Evolutionary conservation across 352 stramenopile genomes (phyloP).

Genomic region (Pythium insidiosum): DNA sequence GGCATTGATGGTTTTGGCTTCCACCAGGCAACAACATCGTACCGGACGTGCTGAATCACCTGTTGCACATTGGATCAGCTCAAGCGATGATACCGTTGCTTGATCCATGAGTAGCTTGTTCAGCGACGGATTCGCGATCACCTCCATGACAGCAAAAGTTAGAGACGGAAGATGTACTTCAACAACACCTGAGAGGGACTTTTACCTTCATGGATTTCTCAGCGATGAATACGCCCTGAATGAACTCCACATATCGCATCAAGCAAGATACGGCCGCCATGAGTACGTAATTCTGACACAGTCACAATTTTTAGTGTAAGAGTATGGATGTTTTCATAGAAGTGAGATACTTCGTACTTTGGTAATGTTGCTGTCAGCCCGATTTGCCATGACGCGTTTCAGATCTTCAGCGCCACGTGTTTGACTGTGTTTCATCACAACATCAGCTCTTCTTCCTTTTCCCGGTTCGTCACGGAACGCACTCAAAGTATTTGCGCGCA

Average conservation of each 20-base stretch:
- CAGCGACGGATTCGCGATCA: conserved; percentile 65
- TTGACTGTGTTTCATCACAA: no score
- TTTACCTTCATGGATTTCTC: conserved; percentile 74
- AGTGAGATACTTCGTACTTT: conserved; percentile 29
- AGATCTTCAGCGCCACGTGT: conserved; percentile 80
- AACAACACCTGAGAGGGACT: background rate
- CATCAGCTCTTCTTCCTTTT: no score
- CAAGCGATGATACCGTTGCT: conserved; percentile 61
- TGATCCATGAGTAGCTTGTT: conserved; percentile 79
- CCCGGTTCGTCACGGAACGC: no score
- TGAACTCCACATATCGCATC: conserved; percentile 84
- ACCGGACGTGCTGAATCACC: conserved; percentile 51
- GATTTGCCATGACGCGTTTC: conserved; percentile 76
- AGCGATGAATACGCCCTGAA: conserved; percentile 81
- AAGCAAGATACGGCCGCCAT: conserved; percentile 77
- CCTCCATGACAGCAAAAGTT: conserved; percentile 16
- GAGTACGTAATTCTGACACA: conserved; percentile 65
- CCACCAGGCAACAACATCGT: background rate
- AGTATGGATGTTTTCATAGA: no score
- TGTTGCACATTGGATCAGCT: conserved; percentile 55
- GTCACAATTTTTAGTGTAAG: background rate
- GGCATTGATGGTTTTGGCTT: background rate
- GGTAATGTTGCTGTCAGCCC: conserved; percentile 76
- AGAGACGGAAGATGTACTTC: background rate
- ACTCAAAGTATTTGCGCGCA: conserved; percentile 79